Percentiles rank a stretch among this genome's conserved stretches.
phyloP scores from a whole-genome alignment of 805 yeast genomes.

The Yarrowia hollandica region DNA sequence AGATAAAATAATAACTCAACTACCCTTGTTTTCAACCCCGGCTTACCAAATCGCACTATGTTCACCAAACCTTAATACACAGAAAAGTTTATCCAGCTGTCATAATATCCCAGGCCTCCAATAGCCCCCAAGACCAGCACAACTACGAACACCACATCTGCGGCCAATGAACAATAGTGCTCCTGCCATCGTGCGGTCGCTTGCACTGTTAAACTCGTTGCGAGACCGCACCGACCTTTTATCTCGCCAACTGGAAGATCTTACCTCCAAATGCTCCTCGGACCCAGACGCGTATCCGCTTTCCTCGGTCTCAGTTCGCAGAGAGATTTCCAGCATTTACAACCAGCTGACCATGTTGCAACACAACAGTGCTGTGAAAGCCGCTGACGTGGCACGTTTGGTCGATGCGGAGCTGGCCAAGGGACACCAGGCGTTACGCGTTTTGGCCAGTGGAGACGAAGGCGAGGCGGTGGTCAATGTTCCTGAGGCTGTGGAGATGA shows the following conservation, averaged over 20 bases:
- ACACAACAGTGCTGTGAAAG: constrained; percentile 4
- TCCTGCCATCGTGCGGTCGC: constrained; percentile 27
- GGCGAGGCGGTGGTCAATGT: background rate
- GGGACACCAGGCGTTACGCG: background rate
- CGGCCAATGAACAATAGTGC: constrained; percentile 25
- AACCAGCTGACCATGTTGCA: constrained; percentile 21
- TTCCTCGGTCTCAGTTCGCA: background rate
- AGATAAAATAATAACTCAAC: too few relatives aligned
- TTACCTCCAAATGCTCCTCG: constrained; percentile 5
- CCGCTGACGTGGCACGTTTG: constrained; percentile 9
- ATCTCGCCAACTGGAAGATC: constrained; percentile 1
- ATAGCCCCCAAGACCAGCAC: background rate
- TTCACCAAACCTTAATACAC: background rate
- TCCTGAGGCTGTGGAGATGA: too few relatives aligned
- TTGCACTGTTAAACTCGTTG: constrained; percentile 16
- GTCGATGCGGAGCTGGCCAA: constrained; percentile 6
- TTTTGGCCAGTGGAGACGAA: constrained; percentile 1
- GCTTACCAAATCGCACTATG: too few relatives aligned
- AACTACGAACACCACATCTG: background rate
- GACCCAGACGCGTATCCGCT: constrained; percentile 13
- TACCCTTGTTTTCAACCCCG: too few relatives aligned
- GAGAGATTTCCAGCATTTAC: constrained; percentile 14
- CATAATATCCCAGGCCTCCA: background rate
- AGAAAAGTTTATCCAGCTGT: constrained; percentile 15
- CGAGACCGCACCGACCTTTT: constrained; percentile 23